phyloP scores from a whole-genome alignment of 2,329 filamentous ascomycete genomes.

The Trichoderma lentiforme region DNA sequence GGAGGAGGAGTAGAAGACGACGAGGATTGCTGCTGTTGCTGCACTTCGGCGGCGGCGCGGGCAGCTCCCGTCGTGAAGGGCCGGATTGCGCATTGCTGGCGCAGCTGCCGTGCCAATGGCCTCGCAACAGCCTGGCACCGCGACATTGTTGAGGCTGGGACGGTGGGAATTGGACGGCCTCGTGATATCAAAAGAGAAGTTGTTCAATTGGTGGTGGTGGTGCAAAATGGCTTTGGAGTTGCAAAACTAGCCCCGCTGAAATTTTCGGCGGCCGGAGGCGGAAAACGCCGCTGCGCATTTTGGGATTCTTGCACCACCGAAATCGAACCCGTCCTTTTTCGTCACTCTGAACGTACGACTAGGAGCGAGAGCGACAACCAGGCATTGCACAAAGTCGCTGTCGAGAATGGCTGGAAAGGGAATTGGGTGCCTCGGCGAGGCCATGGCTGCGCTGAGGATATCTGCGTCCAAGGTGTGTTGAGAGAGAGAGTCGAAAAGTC shows the following conservation, averaged over 20 bases:
- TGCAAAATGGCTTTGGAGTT: conserved; percentile 26
- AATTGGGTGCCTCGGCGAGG: conserved; percentile 50
- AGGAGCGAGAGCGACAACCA: neutral
- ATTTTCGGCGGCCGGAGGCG: conserved; percentile 23
- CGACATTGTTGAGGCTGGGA: conserved; percentile 44
- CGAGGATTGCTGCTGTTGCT: conserved; percentile 20
- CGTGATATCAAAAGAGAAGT: neutral
- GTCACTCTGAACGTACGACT: neutral
- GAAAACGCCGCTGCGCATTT: conserved; percentile 22
- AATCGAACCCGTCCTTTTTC: neutral
- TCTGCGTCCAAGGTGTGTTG: conserved; percentile 38
- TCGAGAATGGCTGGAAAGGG: conserved; percentile 39
- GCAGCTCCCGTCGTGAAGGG: conserved; percentile 36
- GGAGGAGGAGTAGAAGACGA: too few relatives aligned
- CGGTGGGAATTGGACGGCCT: neutral
- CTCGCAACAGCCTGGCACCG: conserved; percentile 56
- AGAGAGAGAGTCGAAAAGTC: neutral
- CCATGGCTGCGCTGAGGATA: conserved; percentile 48
- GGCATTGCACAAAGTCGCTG: conserved; percentile 17
- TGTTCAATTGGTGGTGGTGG: conserved; percentile 14
- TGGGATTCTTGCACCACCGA: neutral
- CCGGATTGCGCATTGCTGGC: conserved; percentile 37
- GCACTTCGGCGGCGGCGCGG: conserved; percentile 29
- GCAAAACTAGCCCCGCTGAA: conserved; percentile 28
- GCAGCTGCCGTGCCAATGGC: conserved; percentile 54